Conservation (phyloP, 805 yeast species). For the Brettanomyces sp. region DNA sequence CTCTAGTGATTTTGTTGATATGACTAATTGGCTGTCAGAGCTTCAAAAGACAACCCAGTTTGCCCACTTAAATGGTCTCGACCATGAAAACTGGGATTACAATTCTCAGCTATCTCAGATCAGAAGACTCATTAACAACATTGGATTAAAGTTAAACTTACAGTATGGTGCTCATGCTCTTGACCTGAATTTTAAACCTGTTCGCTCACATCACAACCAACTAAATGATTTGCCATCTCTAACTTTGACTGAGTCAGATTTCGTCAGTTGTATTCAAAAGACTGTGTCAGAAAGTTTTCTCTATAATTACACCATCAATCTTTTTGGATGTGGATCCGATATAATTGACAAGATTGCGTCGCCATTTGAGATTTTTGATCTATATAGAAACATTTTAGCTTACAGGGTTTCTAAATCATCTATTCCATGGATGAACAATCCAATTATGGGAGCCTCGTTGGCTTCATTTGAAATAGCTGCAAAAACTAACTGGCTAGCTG, state of each 20-base stretch:
- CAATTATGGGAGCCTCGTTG: slow-evolving; percentile 31
- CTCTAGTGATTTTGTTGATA: too few species aligned
- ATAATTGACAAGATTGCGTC: slow-evolving; percentile 26
- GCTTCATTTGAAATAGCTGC: slow-evolving; percentile 29
- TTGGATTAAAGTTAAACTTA: neutral
- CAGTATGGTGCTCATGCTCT: neutral
- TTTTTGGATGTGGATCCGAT: slow-evolving; percentile 25
- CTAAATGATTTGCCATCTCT: neutral
- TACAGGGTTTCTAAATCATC: slow-evolving; percentile 26
- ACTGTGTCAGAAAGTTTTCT: slow-evolving; percentile 36
- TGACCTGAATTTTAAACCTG: neutral
- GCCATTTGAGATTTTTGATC: slow-evolving; percentile 31
- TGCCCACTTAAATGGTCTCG: too few species aligned
- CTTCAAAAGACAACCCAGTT: too few species aligned
- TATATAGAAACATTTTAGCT: slow-evolving; percentile 20
- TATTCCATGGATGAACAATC: slow-evolving; percentile 32
- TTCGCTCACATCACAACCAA: neutral
- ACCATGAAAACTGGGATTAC: too few species aligned
- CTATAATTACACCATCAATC: slow-evolving; percentile 30
- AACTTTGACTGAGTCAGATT: neutral
- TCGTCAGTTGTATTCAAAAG: slow-evolving; percentile 20
- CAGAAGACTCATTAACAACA: too few species aligned
- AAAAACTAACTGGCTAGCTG: slow-evolving; percentile 26
- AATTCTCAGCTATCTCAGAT: too few species aligned
- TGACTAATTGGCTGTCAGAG: too few species aligned